phyloP scores from a whole-genome alignment of 2,329 filamentous ascomycete genomes.

The Pseudogymnoascus sp. region DNA sequence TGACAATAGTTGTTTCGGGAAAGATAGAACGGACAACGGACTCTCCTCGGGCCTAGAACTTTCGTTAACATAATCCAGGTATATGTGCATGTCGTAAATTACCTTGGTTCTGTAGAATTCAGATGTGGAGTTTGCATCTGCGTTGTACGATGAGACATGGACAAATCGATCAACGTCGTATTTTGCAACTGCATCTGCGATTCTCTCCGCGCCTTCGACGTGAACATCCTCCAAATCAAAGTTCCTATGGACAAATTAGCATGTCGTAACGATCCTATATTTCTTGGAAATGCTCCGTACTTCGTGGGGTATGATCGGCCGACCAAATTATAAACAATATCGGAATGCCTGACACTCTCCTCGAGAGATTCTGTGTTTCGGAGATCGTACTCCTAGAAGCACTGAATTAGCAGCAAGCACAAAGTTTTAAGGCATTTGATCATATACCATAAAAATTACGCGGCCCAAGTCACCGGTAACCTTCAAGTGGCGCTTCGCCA shows the following conservation, averaged over 20 bases:
- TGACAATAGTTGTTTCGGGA: slow-evolving; percentile 93
- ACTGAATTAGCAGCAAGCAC: neutral
- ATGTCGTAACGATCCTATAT: neutral
- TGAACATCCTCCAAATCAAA: slow-evolving; percentile 90
- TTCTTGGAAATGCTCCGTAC: slow-evolving; percentile 38
- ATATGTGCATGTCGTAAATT: slow-evolving; percentile 12
- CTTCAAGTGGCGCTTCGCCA: slow-evolving; percentile 95
- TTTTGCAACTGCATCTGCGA: slow-evolving; percentile 89
- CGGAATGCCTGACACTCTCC: slow-evolving; percentile 91
- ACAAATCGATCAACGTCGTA: slow-evolving; percentile 97
- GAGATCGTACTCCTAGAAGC: slow-evolving; percentile 75
- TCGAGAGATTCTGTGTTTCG: slow-evolving; percentile 93
- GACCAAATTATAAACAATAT: slow-evolving; percentile 94
- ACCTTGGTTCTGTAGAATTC: slow-evolving; percentile 91
- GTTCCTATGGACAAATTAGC: slow-evolving; percentile 56
- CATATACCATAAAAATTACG: slow-evolving; percentile 67
- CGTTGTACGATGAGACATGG: slow-evolving; percentile 93
- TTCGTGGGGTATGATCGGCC: slow-evolving; percentile 95
- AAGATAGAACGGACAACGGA: slow-evolving; percentile 78
- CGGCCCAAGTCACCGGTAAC: slow-evolving; percentile 89
- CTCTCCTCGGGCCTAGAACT: slow-evolving; percentile 62
- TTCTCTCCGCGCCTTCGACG: slow-evolving; percentile 84
- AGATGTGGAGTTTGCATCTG: slow-evolving; percentile 67
- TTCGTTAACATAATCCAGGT: slow-evolving; percentile 14
- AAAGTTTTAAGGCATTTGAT: neutral